A percentile compares a stretch with the other conserved stretches of the same genome.
phyloP scores from a whole-genome alignment of 345 rosid genomes.

The Raphanus sativus region DNA sequence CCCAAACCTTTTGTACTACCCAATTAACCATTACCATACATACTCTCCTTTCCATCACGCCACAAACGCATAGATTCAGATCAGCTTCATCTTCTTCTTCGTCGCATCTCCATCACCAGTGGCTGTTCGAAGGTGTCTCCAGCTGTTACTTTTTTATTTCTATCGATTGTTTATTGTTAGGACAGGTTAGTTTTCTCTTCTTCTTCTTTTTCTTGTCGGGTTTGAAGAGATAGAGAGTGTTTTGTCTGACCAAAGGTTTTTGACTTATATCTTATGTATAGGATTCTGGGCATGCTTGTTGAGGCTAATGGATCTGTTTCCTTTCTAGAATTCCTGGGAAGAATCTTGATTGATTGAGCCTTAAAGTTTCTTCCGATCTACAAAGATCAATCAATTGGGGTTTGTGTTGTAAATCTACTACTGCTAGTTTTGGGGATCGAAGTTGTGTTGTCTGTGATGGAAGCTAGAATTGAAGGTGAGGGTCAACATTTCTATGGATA shows the following conservation, averaged over 20 bases:
- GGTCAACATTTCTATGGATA: conserved; percentile 55
- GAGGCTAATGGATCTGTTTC: conserved; percentile 61
- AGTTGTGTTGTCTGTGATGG: conserved; percentile 48
- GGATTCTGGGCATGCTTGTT: conserved; percentile 56
- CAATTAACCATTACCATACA: conserved; percentile 39
- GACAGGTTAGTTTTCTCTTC: not conserved
- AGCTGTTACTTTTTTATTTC: conserved; percentile 8
- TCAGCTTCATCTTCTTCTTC: conserved; percentile 24
- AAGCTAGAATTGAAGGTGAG: conserved; percentile 70
- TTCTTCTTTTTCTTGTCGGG: not conserved
- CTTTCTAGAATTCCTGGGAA: conserved; percentile 69
- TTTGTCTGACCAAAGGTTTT: conserved; percentile 21
- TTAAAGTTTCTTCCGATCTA: conserved; percentile 45
- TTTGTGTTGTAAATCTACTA: too few relatives aligned
- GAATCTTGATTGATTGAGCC: conserved; percentile 59
- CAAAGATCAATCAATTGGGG: conserved; percentile 5
- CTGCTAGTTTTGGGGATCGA: conserved; percentile 5
- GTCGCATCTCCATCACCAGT: not conserved
- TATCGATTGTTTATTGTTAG: not conserved
- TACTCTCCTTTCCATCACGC: conserved; percentile 28
- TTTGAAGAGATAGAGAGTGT: not conserved
- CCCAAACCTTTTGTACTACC: conserved; percentile 43
- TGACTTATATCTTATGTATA: conserved; percentile 24
- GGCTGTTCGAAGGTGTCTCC: not conserved
- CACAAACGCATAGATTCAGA: conserved; percentile 38